Base-by-base conservation (phyloP, 441 rosid genomes). In the Gossypium gossypioides region DNA sequence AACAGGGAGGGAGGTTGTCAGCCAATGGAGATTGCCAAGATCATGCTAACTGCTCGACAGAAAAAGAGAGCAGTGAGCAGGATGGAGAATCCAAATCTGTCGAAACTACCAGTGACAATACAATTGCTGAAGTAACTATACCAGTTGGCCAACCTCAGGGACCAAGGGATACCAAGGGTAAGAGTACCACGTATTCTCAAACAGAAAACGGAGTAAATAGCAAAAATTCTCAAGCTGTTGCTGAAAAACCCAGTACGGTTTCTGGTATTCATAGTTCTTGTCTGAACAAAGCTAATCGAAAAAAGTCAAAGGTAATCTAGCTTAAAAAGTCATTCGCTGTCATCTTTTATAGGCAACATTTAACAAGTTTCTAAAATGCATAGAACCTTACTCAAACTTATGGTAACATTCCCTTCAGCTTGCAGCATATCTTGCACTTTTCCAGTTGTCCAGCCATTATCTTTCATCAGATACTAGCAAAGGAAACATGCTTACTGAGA, bases 61-160 rank as follows among this genome's bases (percentile, higher is more conserved):
- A 89, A 69, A 88, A 86, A 67, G 91, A 90, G 66, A 78, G 76
- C n/a, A 87, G 77, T 27, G 89, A 81, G 72, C 86, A 77, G 58
- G 94, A 88, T 69, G 91, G 84, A 21, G 99, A 90, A 77, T 92
- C 92, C 54, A 88, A 92, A 91, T 95, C 84, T 12, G 93, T 87
- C 83, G 99, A 95, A 87, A 91, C 88, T 77, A 88, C 97, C 61
- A 77, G 82, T 69, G 76, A 65, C 72, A 76, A 79, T 62, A 68
- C 77, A 56, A 69, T 66, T 74, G 71, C 74, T 68, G 82, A 80
- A 74, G 79, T 73, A 59, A 81, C 72, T 66, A 72, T 72, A 40
- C 80, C 74, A 29, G 82, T 32, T 62, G 77, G 27, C 60, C 66
- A 75, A 65, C 77, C 80, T 42, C 82, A 69, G 40, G 74, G 69